Evolutionary conservation across 2,329 filamentous ascomycete species (phyloP), one percentile per base, ranked within the genome.

Genomic region (Calycina herbarum): DNA sequence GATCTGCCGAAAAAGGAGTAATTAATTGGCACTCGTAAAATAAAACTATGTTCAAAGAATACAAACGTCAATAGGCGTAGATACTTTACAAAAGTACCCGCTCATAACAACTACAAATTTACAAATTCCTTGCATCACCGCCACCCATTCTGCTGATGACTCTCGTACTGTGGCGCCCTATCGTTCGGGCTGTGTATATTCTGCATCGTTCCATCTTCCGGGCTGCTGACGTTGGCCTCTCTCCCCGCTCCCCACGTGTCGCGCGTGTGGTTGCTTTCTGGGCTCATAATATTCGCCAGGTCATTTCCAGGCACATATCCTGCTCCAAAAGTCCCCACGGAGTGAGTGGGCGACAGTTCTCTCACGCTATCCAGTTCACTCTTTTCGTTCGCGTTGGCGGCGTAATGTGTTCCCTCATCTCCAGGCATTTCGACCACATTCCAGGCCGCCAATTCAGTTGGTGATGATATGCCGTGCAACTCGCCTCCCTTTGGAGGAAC

Each of bases 401-500:
- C 48, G 35, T 38, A 57, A 17, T 57, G 45, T n/a, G 7, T 27
- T 20, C 48, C 61, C 7, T 62, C 33, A 13, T 51, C 56, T 31
- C 48, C 61, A 57, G 31, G 29, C 15, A 62, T 48, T 40, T 62
- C 61, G 8, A 62, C 35, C 6, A 24, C 54, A 57, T 58, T 58
- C n/a, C 40, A 40, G 10, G 27, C 48, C 51, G 63, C 63, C 4
- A 64, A 17, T 61, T 61, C 45, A 11, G 38, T 61, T 29, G 63
- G 63, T 11, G 35, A 27, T 33, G 29, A 40, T 29, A 56, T 60
- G 20, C 24, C 38, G 24, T 64, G 31, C 24, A 64, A 35, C 38
- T 61, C 57, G 24, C 54, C 54, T n/a, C 11, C 62, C 38, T 64
- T 64, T 6, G 62, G 62, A 38, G 62, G 62, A 35, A 59, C 57